Percentiles rank a stretch among this genome's conserved stretches.
Evolutionary conservation across 139 green algal species (phyloP).

Genomic region (Limnomonas spitsbergensis): DNA sequence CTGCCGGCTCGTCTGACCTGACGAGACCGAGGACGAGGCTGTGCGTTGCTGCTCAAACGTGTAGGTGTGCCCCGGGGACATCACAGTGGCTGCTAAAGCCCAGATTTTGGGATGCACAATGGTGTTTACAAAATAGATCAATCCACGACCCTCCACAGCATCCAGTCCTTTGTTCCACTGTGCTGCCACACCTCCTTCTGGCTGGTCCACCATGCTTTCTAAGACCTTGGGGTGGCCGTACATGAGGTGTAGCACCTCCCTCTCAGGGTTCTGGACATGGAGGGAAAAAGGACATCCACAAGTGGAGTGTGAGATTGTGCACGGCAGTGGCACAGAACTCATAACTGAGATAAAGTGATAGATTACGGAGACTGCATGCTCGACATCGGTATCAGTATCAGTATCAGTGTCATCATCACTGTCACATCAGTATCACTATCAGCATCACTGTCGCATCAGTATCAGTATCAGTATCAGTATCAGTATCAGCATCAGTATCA

Average conservation of each 20-base stretch:
- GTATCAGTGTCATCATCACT: too few relatives aligned
- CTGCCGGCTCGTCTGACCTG: too few relatives aligned
- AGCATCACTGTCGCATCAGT: too few relatives aligned
- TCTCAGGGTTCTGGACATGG: neutral
- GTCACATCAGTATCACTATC: too few relatives aligned
- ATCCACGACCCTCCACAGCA: neutral
- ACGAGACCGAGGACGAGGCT: neutral
- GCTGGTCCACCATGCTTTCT: neutral
- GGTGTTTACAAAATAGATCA: neutral
- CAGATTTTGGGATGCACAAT: neutral
- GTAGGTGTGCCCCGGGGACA: neutral
- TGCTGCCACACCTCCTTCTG: neutral
- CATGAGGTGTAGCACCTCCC: neutral
- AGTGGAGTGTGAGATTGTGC: too few relatives aligned
- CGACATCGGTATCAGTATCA: too few relatives aligned
- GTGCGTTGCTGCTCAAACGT: neutral
- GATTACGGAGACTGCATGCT: too few relatives aligned
- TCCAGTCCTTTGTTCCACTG: neutral
- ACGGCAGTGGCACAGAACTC: too few relatives aligned
- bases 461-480: too few relatives aligned
- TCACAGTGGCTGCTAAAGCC: neutral
- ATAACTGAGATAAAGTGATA: too few relatives aligned
- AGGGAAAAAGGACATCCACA: too few relatives aligned
- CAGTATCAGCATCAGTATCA: too few relatives aligned
- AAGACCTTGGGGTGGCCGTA: neutral